A percentile compares a stretch with the other conserved stretches of the same genome.
These are phyloP conservation scores for Cryptococcus sp. DNA, from an alignment of 1,284 basidiomycete species.

Conservation along the genomic window DNA sequence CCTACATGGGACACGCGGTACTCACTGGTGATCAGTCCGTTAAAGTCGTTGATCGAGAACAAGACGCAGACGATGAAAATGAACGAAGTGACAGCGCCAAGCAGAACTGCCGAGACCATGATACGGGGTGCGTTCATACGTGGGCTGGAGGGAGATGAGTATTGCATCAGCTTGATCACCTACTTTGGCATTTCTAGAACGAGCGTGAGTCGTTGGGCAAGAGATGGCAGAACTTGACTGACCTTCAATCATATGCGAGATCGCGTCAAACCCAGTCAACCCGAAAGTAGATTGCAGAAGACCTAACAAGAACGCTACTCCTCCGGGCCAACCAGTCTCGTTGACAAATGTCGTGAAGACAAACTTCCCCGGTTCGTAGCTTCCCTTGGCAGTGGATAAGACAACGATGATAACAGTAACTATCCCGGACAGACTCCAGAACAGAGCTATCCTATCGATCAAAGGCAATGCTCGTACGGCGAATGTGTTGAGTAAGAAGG, in stretches of 20 bases:
- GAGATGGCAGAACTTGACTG: too few relatives aligned
- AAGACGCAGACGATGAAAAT: too few relatives aligned
- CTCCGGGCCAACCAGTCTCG: constrained; percentile 48
- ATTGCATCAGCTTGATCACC: too few relatives aligned
- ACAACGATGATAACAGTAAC: constrained; percentile 43
- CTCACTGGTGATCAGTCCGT: too few relatives aligned
- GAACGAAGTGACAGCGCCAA: too few relatives aligned
- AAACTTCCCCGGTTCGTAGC: constrained; percentile 39
- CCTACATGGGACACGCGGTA: too few relatives aligned
- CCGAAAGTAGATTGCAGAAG: constrained; percentile 46
- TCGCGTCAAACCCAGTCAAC: constrained; percentile 37
- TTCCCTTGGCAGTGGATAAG: constrained; percentile 31
- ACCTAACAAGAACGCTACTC: constrained; percentile 47
- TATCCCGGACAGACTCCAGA: constrained; percentile 40
- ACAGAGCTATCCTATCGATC: constrained; percentile 29
- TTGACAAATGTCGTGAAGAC: constrained; percentile 47
- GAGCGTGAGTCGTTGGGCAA: too few relatives aligned
- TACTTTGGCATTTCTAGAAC: too few relatives aligned
- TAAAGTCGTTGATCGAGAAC: too few relatives aligned
- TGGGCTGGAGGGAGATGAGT: too few relatives aligned
- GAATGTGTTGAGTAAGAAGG: constrained; percentile 32
- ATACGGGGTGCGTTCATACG: too few relatives aligned
- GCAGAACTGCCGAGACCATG: too few relatives aligned
- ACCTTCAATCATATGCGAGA: constrained; percentile 21
- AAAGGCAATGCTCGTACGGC: constrained; percentile 24